These are phyloP conservation scores for Gillenia trifoliata DNA, from an alignment of 306 rosid genomes.

Conservation along the genomic window DNA sequence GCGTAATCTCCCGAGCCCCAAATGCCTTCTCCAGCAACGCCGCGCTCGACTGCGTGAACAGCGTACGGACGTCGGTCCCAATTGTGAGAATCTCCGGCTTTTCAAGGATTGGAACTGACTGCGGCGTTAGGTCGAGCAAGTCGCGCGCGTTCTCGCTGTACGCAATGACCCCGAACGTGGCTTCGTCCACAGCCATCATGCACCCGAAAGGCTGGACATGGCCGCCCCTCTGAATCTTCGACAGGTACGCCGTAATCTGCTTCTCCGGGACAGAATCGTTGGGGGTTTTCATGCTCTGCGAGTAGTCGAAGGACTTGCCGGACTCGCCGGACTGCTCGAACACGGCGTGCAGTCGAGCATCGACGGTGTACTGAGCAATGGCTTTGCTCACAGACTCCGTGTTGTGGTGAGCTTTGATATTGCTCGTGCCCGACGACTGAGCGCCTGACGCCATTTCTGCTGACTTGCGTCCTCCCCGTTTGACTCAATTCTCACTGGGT, in stretches of 20 bases:
- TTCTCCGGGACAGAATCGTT: conserved; percentile 53
- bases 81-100: conserved; percentile 28
- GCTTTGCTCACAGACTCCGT: conserved; percentile 66
- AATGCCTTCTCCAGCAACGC: conserved; percentile 71
- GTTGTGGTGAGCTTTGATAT: conserved; percentile 11
- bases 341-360: conserved; percentile 88
- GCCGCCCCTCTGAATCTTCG: conserved; percentile 86
- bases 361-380: conserved; percentile 88
- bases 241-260: conserved; percentile 70
- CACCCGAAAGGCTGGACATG: conserved; percentile 82
- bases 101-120: conserved; percentile 65
- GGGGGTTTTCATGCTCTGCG: conserved; percentile 36
- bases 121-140: conserved; percentile 68
- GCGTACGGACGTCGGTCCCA: conserved; percentile 62
- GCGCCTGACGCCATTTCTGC: conserved; percentile 39
- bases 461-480: not conserved
- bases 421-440: conserved; percentile 37
- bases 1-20: conserved; percentile 73
- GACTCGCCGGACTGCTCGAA: conserved; percentile 81
- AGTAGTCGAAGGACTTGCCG: conserved; percentile 66
- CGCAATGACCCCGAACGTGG: conserved; percentile 45
- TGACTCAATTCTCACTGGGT: not conserved
- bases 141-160: conserved; percentile 81
- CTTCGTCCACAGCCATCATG: conserved; percentile 66
- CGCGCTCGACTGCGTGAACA: conserved; percentile 49